A percentile compares a stretch with the other conserved stretches of the same genome.
Conservation (phyloP, 345 rosid genomes). For the Alliaria petiolata region DNA sequence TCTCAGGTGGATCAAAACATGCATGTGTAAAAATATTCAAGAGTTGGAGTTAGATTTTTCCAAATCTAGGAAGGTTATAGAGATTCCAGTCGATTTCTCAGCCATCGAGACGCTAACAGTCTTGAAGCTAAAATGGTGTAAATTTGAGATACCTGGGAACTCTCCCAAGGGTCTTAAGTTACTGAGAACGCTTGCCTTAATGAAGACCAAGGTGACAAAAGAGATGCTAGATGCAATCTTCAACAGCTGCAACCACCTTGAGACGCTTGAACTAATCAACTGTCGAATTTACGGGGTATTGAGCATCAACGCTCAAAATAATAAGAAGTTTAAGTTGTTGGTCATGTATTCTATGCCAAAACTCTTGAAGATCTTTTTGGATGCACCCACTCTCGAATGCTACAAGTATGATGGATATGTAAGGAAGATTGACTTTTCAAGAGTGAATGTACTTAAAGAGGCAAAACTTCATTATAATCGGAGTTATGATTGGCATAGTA, state of each 20-base stretch:
- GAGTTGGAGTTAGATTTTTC: conserved; percentile 6
- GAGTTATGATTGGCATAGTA: neutral
- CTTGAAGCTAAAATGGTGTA: neutral
- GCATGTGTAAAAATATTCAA: neutral
- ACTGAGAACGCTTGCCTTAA: neutral
- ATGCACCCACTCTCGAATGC: neutral
- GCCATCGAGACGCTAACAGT: neutral
- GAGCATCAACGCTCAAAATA: neutral
- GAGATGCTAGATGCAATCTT: neutral
- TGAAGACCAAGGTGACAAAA: neutral
- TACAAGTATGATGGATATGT: conserved; percentile 1
- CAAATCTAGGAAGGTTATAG: neutral
- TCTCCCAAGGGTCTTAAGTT: neutral
- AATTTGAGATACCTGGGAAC: neutral
- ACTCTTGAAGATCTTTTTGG: neutral
- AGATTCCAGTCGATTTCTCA: neutral
- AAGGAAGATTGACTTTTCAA: neutral
- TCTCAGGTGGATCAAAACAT: neutral
- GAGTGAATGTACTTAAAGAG: neutral
- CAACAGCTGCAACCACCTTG: neutral
- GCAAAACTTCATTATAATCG: neutral
- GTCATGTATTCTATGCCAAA: neutral
- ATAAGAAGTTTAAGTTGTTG: neutral
- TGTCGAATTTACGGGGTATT: neutral
- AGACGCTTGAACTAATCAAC: neutral